A percentile compares a stretch with the other conserved stretches of the same genome.
phyloP scores from a whole-genome alignment of 1,139 yeast species.

The Geotrichum fermentans region DNA sequence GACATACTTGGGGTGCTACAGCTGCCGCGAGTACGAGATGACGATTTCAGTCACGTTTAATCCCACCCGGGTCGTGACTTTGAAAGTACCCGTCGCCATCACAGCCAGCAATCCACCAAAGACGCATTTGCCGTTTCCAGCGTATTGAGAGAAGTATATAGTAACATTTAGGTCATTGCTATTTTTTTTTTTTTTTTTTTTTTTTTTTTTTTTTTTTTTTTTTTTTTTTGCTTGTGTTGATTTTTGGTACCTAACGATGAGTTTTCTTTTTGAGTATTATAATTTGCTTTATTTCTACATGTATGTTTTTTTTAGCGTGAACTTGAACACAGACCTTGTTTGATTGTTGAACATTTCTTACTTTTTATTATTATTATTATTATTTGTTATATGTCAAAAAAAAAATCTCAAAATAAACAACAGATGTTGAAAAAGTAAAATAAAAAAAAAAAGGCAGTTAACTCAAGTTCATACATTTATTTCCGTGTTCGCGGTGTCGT shows the following conservation, averaged over 20 bases:
- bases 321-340: background rate
- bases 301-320: background rate
- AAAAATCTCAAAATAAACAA: too few species aligned
- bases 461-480: too few species aligned
- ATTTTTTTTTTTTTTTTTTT: background rate
- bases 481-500: too few species aligned
- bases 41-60: conserved; percentile 7
- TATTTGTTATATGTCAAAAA: too few species aligned
- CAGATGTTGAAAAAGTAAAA: too few species aligned
- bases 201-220: background rate
- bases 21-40: conserved; percentile 14
- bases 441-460: too few species aligned
- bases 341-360: background rate
- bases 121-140: conserved; percentile 6
- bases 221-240: background rate
- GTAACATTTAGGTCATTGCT: background rate
- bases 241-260: too few species aligned
- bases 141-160: background rate
- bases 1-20: conserved; percentile 5
- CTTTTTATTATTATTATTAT: too few species aligned
- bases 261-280: too few species aligned
- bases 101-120: background rate
- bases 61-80: conserved; percentile 2
- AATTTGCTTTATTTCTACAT: background rate
- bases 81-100: conserved; percentile 13